Evolutionary conservation across 768 basidiomycete species (phyloP), one percentile per base, ranked within the genome.

Genomic region (Psilocybe cubensis): DNA sequence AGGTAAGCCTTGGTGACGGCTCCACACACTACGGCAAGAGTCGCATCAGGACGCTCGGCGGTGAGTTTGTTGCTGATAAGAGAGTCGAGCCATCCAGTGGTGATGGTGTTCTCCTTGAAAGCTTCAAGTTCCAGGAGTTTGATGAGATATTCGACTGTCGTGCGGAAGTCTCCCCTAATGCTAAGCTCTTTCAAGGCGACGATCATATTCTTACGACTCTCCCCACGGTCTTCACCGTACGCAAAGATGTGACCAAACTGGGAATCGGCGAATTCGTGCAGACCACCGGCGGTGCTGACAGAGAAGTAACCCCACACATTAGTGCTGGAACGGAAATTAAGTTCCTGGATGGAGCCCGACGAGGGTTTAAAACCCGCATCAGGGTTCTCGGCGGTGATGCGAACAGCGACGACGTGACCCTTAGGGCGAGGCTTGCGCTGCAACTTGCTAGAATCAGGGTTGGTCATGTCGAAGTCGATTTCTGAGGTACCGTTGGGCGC

Each of bases 221-320:
- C 96, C 58, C 85, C 79, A 63, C 97, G 92, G 70, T 98, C 96
- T 73, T 96, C 91, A 51, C 97, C 97, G 66, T 98, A 98, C 17
- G 96, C 97, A 64, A 99, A 99, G 70, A 98, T 98, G 70, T 99
- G 97, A 52, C 97, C 97, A 68, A 99, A 98, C 66, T 99, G 97
- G 8, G 96, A 98, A 74, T 99, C 97, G 40, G 97, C 97, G 66
- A 95, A 98, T 74, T 99, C 96, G 75, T 99, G 97, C 52, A 99
- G 84, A 72, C 96, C 97, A 71, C 97, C 97, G 9, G 96, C 90
- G 12, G 90, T 89, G 42, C 86, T 87, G 66, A 99, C 97, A 14
- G 97, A 98, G 82, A 99, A 99, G 78, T 99, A 99, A 59, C 97
- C 97, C 97, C 97, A 99, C 43, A 99, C 97, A 61, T 99, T 99